Base-by-base conservation (phyloP, 257 asterid genomes). In the Solanum rostratum region DNA sequence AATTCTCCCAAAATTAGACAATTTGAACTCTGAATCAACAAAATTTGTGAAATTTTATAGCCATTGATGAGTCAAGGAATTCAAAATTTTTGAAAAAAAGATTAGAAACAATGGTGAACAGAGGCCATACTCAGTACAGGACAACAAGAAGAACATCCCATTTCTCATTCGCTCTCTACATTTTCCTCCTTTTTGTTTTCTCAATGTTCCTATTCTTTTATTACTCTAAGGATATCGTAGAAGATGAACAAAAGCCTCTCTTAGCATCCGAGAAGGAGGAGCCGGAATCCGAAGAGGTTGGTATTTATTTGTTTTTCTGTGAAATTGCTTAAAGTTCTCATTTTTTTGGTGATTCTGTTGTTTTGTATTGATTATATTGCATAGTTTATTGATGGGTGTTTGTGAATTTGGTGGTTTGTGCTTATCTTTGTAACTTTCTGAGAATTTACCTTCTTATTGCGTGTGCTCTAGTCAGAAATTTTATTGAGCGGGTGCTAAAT, bases 171-270 rank as follows among this genome's bases (percentile, higher is more conserved):
- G 69, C 92, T 22, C 39, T 91, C 27, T 95, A 90, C 88, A 89
- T 91, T 19, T 86, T 90, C 86, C 87, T 92, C 60, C 85, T 94
- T 18, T 90, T 93, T 78, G 89, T 93, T 55, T 89, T 95, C 65
- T 94, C 99, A 24, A 68, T 94, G 84, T 88, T 90, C 83, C 85
- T 91, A 86, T 94, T 94, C 92, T 84, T 87, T 82, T 82, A 92
- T 20, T 93, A 91, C 86, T 91, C 89, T 91, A 88, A 89, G 55
- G 97, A 93, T 86, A 85, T 91, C n/a, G 65, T 90, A 16, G 93
- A 93, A 63, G 92, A 92, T 79, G 92, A 93, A 2, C 84, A 82
- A 74, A 87, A 54, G 66, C 93, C 92, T 62, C 86, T 87, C 79
- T 87, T 33, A 79, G 3, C 50, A 50, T 43, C 85, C 55, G 83